Evolutionary conservation across 2,329 filamentous ascomycete genomes (phyloP).

Genomic region (Fusarium heterosporum): DNA sequence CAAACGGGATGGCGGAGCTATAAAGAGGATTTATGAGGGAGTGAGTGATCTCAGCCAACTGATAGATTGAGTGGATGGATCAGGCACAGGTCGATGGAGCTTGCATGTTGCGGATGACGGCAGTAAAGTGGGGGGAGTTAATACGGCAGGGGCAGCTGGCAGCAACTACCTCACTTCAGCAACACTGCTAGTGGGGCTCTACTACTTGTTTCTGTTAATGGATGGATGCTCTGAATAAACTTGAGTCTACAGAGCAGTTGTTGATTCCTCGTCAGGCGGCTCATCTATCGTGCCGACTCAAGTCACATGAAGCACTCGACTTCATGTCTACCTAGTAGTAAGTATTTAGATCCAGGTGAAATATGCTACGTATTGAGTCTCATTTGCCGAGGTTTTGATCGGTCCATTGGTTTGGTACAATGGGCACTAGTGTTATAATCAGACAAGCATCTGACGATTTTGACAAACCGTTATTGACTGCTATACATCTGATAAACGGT

Average conservation of each 20-base stretch:
- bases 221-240: not conserved
- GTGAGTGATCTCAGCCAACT: conserved; percentile 32
- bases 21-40: conserved; percentile 20
- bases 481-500: conserved; percentile 8
- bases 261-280: not conserved
- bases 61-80: conserved; percentile 5
- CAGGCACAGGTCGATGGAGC: conserved; percentile 18
- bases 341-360: not conserved
- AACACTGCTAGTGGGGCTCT: conserved; percentile 12
- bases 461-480: conserved; percentile 6
- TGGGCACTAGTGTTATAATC: not conserved
- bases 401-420: not conserved
- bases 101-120: conserved; percentile 32
- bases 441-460: not conserved
- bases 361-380: too few species aligned
- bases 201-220: not conserved
- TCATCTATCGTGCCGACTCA: not conserved
- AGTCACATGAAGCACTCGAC: not conserved
- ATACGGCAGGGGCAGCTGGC: not conserved
- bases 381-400: too few species aligned
- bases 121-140: conserved; percentile 35
- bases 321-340: not conserved
- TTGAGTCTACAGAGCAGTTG: not conserved
- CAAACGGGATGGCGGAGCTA: conserved; percentile 50
- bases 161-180: not conserved